These are phyloP conservation scores for Phanerochaete carnosa DNA, from an alignment of 768 basidiomycete species.

Conservation along the genomic window DNA sequence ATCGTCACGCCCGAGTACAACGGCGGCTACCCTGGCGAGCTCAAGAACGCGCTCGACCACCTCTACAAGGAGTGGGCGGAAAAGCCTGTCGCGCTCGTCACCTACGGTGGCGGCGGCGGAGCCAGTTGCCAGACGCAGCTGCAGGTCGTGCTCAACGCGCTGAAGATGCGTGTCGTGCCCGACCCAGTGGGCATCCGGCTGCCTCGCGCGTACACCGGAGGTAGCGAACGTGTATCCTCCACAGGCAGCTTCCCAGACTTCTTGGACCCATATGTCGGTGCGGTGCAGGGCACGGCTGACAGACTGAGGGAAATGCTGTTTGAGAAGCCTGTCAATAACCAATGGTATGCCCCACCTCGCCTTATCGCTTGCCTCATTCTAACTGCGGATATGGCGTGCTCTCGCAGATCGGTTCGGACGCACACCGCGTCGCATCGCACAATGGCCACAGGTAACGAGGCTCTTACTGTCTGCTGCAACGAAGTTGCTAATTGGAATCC, in stretches of 20 bases:
- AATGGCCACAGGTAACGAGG: background rate
- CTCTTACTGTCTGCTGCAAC: too few species aligned
- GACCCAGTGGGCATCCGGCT: constrained; percentile 16
- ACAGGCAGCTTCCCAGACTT: constrained; percentile 16
- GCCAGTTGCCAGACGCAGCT: constrained; percentile 25
- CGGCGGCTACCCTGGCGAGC: constrained; percentile 33
- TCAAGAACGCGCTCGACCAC: constrained; percentile 40
- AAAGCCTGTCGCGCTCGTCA: constrained; percentile 31
- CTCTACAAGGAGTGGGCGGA: constrained; percentile 36
- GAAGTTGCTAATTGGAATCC: too few species aligned
- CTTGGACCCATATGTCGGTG: constrained; percentile 14
- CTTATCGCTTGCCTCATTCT: background rate
- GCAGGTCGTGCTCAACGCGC: constrained; percentile 20
- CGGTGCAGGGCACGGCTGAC: constrained; percentile 15
- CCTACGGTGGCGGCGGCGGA: constrained; percentile 35
- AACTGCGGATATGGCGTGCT: background rate
- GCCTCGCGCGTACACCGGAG: constrained; percentile 12
- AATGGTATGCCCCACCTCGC: background rate
- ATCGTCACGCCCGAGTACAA: constrained; percentile 40
- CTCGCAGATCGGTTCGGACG: background rate
- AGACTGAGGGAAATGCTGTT: constrained; percentile 11
- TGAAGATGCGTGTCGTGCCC: constrained; percentile 21
- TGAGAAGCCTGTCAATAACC: background rate
- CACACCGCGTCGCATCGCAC: background rate
- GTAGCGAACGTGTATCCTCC: constrained; percentile 13